Conservation (phyloP, 495 filamentous ascomycete species). For the Talaromyces borbonicus region DNA sequence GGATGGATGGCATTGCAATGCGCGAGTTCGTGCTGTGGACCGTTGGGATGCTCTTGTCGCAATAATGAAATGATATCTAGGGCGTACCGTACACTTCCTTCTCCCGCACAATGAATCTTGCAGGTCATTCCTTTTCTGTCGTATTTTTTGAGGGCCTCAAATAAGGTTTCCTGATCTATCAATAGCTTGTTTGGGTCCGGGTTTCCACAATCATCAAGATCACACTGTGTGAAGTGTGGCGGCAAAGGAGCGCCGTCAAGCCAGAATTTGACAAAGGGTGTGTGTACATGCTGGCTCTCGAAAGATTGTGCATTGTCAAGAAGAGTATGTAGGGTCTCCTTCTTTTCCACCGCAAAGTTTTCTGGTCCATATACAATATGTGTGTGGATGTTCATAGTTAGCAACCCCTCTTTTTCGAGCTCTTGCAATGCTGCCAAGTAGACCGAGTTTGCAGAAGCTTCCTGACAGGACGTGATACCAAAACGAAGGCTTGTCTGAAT, state of each 20-base stretch:
- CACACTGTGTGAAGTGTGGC: constrained; percentile 2
- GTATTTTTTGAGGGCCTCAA: constrained; percentile 1
- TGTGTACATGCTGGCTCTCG: constrained; percentile 5
- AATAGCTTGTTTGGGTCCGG: constrained; percentile 3
- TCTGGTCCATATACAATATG: constrained; percentile 3
- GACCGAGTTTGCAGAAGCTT: not conserved
- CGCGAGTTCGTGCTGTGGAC: constrained; percentile 3
- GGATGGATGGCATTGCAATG: constrained; percentile 7
- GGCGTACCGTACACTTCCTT: constrained; percentile 1
- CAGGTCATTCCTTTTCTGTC: not conserved
- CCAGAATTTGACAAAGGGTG: constrained; percentile 3
- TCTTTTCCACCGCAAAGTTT: constrained; percentile 1
- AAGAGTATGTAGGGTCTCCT: not conserved
- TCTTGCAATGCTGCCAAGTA: constrained; percentile 1
- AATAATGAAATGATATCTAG: not conserved
- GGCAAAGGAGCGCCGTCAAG: constrained; percentile 5
- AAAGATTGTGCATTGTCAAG: constrained; percentile 1
- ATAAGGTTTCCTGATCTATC: not conserved
- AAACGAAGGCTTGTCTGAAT: not conserved
- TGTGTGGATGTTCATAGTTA: not conserved
- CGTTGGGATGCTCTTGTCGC: not conserved
- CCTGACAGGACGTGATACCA: constrained; percentile 6
- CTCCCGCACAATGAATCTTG: constrained; percentile 2
- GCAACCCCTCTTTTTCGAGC: not conserved
- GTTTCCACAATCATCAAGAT: not conserved